Evolutionary conservation across 495 filamentous ascomycete genomes (phyloP).

Genomic region (Terfezia boudieri): DNA sequence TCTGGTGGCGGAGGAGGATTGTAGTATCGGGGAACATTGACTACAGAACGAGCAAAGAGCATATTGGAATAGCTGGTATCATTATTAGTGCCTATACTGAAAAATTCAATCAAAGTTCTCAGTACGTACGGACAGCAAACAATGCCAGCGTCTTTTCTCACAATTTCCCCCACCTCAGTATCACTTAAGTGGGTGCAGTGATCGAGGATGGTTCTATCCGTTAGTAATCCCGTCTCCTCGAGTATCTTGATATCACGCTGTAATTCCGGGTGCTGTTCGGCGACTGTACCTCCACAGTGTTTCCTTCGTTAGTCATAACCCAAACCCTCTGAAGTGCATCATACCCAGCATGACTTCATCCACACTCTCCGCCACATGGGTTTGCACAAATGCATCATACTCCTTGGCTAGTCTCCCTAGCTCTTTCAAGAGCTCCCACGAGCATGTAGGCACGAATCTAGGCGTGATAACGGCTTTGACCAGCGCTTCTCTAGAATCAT

Average conservation of each 20-base stretch:
- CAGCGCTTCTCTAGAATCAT: conserved; percentile 9
- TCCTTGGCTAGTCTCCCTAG: conserved; percentile 29
- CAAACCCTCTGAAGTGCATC: background rate
- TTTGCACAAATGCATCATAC: conserved; percentile 5
- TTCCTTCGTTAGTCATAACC: background rate
- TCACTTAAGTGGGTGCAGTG: conserved; percentile 39
- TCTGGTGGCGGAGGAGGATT: conserved; percentile 20
- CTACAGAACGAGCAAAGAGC: conserved; percentile 35
- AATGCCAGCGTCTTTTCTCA: conserved; percentile 30
- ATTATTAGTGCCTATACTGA: too few species aligned
- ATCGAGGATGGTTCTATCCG: conserved; percentile 34
- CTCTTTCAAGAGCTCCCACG: conserved; percentile 27
- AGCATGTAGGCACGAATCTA: conserved; percentile 36
- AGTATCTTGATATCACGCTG: conserved; percentile 33
- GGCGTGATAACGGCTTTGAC: conserved; percentile 40
- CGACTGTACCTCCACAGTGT: background rate
- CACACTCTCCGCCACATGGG: conserved; percentile 13
- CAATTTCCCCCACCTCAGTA: conserved; percentile 28
- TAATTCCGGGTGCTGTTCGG: conserved; percentile 17
- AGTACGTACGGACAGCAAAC: conserved; percentile 37
- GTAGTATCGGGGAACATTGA: conserved; percentile 36
- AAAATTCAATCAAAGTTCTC: too few species aligned
- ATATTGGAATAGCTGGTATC: conserved; percentile 26
- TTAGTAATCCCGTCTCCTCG: conserved; percentile 30
- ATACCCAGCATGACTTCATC: conserved; percentile 10